These are phyloP conservation scores for Solanum sejunctum DNA, from an alignment of 257 asterid species.

Conservation along the genomic window DNA sequence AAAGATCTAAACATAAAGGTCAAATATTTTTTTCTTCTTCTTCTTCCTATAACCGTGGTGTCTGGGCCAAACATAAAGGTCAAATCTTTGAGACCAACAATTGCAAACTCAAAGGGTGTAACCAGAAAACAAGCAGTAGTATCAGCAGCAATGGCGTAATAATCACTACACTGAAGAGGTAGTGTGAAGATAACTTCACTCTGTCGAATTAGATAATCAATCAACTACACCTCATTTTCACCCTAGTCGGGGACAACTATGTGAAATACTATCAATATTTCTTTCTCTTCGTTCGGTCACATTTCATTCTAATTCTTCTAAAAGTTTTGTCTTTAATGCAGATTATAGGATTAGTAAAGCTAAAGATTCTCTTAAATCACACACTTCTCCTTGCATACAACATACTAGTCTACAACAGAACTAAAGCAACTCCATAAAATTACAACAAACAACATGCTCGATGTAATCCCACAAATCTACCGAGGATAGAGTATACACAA, in stretches of 20 bases:
- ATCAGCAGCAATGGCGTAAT: slow-evolving; percentile 83
- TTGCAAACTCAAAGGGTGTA: background rate
- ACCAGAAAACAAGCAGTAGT: slow-evolving; percentile 87
- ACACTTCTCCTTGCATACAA: background rate
- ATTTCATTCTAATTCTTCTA: background rate
- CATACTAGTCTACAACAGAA: background rate
- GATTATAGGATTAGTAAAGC: background rate
- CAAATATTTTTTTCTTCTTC: background rate
- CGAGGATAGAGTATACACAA: background rate
- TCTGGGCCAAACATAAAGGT: background rate
- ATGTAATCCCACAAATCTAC: background rate
- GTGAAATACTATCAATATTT: background rate
- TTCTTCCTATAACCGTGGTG: background rate
- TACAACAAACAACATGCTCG: background rate
- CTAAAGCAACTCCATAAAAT: background rate
- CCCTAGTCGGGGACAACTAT: background rate
- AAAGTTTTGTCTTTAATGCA: background rate
- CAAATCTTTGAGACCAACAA: background rate
- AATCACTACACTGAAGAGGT: slow-evolving; percentile 95
- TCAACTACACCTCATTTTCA: background rate
- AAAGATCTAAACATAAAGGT: background rate
- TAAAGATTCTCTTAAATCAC: background rate
- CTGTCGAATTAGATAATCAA: background rate
- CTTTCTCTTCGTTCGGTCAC: background rate
- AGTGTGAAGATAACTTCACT: background rate